phyloP scores from a whole-genome alignment of 208 protist species.

The Leishmania martiniquensis region DNA sequence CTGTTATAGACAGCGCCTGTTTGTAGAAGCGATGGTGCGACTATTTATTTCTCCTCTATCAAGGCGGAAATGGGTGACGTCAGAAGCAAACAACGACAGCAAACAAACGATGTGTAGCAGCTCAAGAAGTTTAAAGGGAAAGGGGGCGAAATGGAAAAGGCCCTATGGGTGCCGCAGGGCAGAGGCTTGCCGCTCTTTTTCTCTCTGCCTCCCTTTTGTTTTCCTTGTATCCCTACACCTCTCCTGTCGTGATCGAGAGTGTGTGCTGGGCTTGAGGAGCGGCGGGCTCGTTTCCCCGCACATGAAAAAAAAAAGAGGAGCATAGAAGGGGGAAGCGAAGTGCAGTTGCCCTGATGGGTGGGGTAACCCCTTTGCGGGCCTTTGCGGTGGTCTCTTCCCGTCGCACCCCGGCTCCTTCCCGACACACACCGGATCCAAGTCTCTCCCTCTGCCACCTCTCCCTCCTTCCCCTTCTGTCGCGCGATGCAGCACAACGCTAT shows the following conservation, averaged over 20 bases:
- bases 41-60: background rate
- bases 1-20: background rate
- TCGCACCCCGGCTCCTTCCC: constrained; percentile 1
- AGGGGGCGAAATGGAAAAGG: background rate
- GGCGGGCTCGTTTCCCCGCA: background rate
- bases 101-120: background rate
- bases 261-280: background rate
- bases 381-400: background rate
- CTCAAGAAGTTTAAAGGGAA: background rate
- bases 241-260: background rate
- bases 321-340: background rate
- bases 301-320: background rate
- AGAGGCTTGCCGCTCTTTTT: background rate
- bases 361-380: background rate
- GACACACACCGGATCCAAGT: background rate
- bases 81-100: background rate
- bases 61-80: background rate
- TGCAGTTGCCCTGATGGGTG: constrained; percentile 4
- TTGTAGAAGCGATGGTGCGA: background rate
- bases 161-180: background rate
- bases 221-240: background rate
- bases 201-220: background rate
- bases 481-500: background rate
- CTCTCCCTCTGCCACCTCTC: background rate
- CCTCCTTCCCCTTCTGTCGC: background rate